Percentiles rank a stretch among this genome's conserved stretches.
phyloP scores from a whole-genome alignment of 495 filamentous ascomycete genomes.

The Hamigera avellanea region DNA sequence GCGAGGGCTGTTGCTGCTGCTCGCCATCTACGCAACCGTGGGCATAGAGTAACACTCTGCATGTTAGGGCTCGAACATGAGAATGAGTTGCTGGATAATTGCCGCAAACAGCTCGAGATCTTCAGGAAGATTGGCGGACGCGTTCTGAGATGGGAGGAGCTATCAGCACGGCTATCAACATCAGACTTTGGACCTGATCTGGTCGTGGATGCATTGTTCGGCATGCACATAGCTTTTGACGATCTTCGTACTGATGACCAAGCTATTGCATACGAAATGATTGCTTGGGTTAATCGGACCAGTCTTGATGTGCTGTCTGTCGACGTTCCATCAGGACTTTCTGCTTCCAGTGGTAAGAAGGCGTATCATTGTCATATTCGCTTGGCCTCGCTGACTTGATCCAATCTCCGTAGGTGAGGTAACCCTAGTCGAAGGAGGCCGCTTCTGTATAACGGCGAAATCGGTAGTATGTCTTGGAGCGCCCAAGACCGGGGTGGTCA shows the following conservation, averaged over 20 bases:
- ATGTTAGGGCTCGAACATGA: slow-evolving; percentile 71
- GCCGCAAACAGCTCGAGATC: slow-evolving; percentile 62
- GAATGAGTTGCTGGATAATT: slow-evolving; percentile 59
- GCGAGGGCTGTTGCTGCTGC: slow-evolving; percentile 75
- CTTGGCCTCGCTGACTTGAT: too few species aligned
- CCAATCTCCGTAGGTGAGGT: slow-evolving; percentile 38
- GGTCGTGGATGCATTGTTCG: slow-evolving; percentile 81
- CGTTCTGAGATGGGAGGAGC: slow-evolving; percentile 45
- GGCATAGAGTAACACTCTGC: slow-evolving; percentile 66
- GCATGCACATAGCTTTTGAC: slow-evolving; percentile 72
- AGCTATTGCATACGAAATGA: slow-evolving; percentile 67
- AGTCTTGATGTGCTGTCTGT: slow-evolving; percentile 69
- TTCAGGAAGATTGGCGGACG: slow-evolving; percentile 67
- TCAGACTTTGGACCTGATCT: slow-evolving; percentile 57
- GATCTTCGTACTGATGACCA: slow-evolving; percentile 73
- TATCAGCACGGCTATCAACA: slow-evolving; percentile 39
- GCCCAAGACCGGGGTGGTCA: slow-evolving; percentile 71
- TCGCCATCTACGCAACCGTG: slow-evolving; percentile 73
- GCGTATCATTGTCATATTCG: slow-evolving; percentile 2
- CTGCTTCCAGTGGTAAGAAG: slow-evolving; percentile 59
- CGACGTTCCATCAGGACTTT: slow-evolving; percentile 78
- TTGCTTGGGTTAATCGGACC: slow-evolving; percentile 77
- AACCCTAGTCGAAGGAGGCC: slow-evolving; percentile 51
- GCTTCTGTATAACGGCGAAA: slow-evolving; percentile 60
- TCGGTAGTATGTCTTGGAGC: slow-evolving; percentile 74